Evolutionary conservation across 176 grass and related monocot genomes (phyloP), one percentile per base, ranked within the genome.

Genomic region (Oryza punctata): DNA sequence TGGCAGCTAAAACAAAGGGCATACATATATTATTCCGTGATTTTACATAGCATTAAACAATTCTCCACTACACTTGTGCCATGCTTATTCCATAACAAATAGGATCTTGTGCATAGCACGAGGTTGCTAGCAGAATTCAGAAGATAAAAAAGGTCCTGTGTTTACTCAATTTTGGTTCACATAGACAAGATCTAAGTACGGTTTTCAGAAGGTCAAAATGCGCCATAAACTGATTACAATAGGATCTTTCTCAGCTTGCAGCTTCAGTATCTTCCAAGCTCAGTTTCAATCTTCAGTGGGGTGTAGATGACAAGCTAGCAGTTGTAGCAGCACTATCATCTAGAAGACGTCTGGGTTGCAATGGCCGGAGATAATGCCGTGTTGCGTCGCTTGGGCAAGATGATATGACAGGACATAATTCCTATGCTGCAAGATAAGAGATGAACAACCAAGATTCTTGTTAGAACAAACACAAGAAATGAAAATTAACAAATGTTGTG

Each of bases 291-390:
- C 18, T 57, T 57, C 52, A 9, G 18, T 61, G 33, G 11, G 41
- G 25, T 47, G 46, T 28, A 30, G 70, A 72, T 44, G 38, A 25
- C 11, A 72, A 18, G 45, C 1, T 74, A 52, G 26, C 24, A 38
- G 5, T n/a, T 50, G 43, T 21, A 66, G 67, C 69, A 28, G 35
- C 43, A 45, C 3, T 21, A 21, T 24, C 24, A 0, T 23, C 43
- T 89, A 86, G 57, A 71, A 90, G 44, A 86, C 32, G 59, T 90
- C 83, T 4, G 88, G 88, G 64, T 90, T 90, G 60, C 32, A 38
- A 30, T 77, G 43, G 32, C 83, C 45, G 5, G 23, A 67, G 14
- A 21, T 82, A 72, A 1, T 47, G 2, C 65, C 59, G 10, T 50
- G 59, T 12, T 54, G 50, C 11, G 35, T 67, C 11, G 3, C 61